Evolutionary conservation across 2,329 filamentous ascomycete genomes (phyloP).

Genomic region (Zasmidium citrigriseum): DNA sequence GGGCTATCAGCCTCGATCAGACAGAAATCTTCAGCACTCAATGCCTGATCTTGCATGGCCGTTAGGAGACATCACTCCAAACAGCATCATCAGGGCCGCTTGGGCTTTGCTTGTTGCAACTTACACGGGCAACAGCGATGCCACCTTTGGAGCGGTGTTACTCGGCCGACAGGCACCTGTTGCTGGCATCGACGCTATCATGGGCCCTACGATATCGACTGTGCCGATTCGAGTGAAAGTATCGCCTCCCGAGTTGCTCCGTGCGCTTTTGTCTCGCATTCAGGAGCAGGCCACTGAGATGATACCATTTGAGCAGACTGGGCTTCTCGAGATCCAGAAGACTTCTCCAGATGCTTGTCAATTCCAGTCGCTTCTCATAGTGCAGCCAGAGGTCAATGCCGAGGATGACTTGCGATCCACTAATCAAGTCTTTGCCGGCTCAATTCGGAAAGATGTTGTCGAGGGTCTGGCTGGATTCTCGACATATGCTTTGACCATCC

Average conservation of each 20-base stretch:
- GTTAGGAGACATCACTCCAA: neutral
- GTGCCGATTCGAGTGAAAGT: constrained; percentile 9
- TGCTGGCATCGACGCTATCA: constrained; percentile 5
- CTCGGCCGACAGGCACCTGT: constrained; percentile 12
- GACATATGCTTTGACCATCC: neutral
- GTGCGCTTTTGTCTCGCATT: constrained; percentile 4
- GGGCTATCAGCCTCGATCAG: constrained; percentile 13
- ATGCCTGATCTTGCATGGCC: neutral
- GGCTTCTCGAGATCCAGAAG: constrained; percentile 1
- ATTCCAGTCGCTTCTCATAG: constrained; percentile 57
- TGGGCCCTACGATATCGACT: constrained; percentile 18
- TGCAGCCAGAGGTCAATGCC: constrained; percentile 42
- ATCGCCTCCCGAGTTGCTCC: neutral
- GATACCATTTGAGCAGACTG: constrained; percentile 16
- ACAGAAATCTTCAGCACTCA: neutral
- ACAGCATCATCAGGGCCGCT: constrained; percentile 7
- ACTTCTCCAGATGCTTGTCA: constrained; percentile 42
- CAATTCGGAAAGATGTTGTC: neutral
- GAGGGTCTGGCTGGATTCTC: neutral
- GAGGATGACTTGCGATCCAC: neutral
- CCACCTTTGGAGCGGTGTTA: constrained; percentile 10
- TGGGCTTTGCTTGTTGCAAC: constrained; percentile 13
- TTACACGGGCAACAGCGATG: constrained; percentile 8
- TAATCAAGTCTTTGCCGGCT: neutral
- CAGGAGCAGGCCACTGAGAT: constrained; percentile 14